These are phyloP conservation scores for Isabelozyma gotoi DNA, from an alignment of 805 yeast species.

Conservation along the genomic window DNA sequence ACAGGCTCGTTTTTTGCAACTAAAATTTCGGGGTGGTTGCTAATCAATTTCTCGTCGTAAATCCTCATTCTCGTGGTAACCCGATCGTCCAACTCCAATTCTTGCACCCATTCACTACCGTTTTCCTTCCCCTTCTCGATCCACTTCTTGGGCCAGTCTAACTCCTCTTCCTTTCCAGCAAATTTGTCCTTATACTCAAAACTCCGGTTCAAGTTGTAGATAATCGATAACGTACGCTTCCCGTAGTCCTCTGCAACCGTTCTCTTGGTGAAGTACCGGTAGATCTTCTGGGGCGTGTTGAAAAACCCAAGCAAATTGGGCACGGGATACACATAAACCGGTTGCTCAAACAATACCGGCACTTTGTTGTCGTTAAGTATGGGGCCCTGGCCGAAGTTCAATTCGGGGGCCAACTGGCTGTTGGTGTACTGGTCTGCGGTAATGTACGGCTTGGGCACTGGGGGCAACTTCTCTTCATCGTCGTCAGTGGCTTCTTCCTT, in stretches of 20 bases:
- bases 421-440: constrained; percentile 53
- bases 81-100: constrained; percentile 67
- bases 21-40: neutral
- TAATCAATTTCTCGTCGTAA: constrained; percentile 21
- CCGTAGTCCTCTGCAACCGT: constrained; percentile 68
- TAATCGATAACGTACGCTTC: constrained; percentile 50
- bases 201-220: constrained; percentile 53
- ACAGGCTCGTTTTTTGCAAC: neutral
- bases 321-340: constrained; percentile 71
- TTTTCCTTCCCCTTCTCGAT: constrained; percentile 70
- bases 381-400: constrained; percentile 34
- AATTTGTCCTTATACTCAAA: constrained; percentile 46
- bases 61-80: constrained; percentile 54
- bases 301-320: constrained; percentile 79
- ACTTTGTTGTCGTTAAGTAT: constrained; percentile 35
- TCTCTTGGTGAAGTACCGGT: constrained; percentile 75
- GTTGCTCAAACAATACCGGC: constrained; percentile 71
- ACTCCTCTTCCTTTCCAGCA: constrained; percentile 61
- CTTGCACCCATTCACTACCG: constrained; percentile 86
- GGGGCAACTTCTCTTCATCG: constrained; percentile 31
- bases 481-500: constrained; percentile 12
- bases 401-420: constrained; percentile 60
- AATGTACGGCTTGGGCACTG: constrained; percentile 67
- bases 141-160: constrained; percentile 88
- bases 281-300: constrained; percentile 72